Evolutionary conservation across 2,329 filamentous ascomycete species (phyloP).

Genomic region (Aureobasidium sp.): DNA sequence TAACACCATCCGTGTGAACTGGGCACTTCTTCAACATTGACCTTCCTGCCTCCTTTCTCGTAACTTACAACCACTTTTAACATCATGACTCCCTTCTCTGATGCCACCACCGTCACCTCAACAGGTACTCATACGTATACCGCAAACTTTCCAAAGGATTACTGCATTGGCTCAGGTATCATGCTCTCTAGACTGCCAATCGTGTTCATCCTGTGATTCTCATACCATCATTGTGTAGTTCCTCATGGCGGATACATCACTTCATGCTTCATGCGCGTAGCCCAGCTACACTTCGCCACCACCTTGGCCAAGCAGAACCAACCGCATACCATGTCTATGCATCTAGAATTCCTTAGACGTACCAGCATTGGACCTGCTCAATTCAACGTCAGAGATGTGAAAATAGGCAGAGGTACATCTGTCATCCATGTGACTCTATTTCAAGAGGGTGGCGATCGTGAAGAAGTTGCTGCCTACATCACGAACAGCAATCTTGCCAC

Average conservation of each 20-base stretch:
- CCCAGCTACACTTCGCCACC: constrained; percentile 51
- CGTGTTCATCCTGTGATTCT: background rate
- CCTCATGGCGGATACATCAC: constrained; percentile 67
- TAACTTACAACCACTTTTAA: background rate
- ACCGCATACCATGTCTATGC: constrained; percentile 57
- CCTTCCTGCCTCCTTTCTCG: background rate
- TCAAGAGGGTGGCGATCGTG: constrained; percentile 38
- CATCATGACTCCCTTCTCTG: constrained; percentile 35
- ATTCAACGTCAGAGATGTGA: constrained; percentile 55
- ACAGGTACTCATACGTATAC: constrained; percentile 52
- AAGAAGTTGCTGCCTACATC: constrained; percentile 58
- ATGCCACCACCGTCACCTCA: constrained; percentile 44
- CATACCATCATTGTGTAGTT: constrained; percentile 38
- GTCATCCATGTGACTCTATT: constrained; percentile 56
- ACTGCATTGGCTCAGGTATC: constrained; percentile 59
- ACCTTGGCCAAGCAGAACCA: constrained; percentile 53
- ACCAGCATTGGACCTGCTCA: constrained; percentile 52
- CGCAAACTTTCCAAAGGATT: constrained; percentile 49
- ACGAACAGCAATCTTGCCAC: constrained; percentile 56
- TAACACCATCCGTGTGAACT: background rate
- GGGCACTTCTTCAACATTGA: background rate
- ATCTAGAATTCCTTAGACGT: constrained; percentile 59
- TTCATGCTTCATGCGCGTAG: constrained; percentile 54
- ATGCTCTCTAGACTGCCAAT: background rate
- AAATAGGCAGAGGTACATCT: constrained; percentile 57